Conservation (phyloP, 2,329 filamentous ascomycete genomes). For the Orbilia javanica region DNA sequence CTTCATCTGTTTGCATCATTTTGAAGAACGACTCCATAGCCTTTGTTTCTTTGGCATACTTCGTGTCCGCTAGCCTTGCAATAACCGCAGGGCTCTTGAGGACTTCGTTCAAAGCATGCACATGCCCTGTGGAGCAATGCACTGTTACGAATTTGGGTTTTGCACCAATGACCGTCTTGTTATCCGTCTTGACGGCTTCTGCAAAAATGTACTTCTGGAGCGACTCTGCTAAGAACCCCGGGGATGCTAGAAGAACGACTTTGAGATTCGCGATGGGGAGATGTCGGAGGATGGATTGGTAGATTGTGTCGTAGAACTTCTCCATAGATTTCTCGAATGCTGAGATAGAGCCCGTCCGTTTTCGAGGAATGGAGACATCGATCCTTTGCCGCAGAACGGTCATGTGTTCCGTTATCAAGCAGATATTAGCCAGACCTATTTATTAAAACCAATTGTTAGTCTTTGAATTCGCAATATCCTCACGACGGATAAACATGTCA, state of each 20-base stretch:
- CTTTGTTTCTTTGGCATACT: slow-evolving; percentile 84
- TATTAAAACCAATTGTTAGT: background rate
- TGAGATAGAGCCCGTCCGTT: slow-evolving; percentile 70
- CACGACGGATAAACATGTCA: too few species aligned
- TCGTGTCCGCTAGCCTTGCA: slow-evolving; percentile 83
- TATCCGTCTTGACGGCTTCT: slow-evolving; percentile 74
- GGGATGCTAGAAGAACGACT: slow-evolving; percentile 86
- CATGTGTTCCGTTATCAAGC: slow-evolving; percentile 82
- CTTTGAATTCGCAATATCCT: background rate
- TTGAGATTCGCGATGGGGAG: slow-evolving; percentile 79
- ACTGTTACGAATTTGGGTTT: slow-evolving; percentile 78
- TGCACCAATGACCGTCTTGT: slow-evolving; percentile 77
- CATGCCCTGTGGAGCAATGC: slow-evolving; percentile 85
- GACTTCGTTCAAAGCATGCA: slow-evolving; percentile 89
- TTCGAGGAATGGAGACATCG: slow-evolving; percentile 76
- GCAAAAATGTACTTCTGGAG: slow-evolving; percentile 81
- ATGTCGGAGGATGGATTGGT: slow-evolving; percentile 80
- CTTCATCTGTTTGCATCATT: slow-evolving; percentile 84
- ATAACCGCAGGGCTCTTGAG: slow-evolving; percentile 84
- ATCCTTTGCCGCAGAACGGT: slow-evolving; percentile 79
- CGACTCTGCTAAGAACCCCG: slow-evolving; percentile 84
- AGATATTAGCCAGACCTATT: slow-evolving; percentile 77
- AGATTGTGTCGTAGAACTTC: slow-evolving; percentile 81
- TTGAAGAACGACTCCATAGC: slow-evolving; percentile 87
- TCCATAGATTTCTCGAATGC: slow-evolving; percentile 74